Conservation (phyloP, 164 flowering plant genomes). For the Aristolochia californica region DNA sequence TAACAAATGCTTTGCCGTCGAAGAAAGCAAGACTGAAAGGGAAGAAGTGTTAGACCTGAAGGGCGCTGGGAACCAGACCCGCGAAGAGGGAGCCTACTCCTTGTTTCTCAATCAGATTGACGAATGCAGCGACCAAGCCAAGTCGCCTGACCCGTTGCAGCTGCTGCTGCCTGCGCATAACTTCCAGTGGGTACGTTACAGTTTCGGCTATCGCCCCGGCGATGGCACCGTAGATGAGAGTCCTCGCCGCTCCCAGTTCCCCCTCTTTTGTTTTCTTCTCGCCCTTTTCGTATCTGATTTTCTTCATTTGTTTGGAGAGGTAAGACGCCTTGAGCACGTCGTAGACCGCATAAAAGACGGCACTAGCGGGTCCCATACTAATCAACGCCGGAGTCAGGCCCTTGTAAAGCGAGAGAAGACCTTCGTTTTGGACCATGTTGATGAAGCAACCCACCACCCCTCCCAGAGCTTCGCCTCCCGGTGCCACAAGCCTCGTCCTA, state of each 20-base stretch:
- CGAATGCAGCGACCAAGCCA: conserved; percentile 7
- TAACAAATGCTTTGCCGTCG: too few species aligned
- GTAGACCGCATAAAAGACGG: conserved; percentile 10
- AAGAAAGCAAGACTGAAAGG: too few species aligned
- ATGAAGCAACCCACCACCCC: conserved; percentile 9
- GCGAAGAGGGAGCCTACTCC: conserved; percentile 10
- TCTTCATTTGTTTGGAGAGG: conserved; percentile 1
- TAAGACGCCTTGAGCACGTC: conserved; percentile 13
- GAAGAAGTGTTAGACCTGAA: too few species aligned
- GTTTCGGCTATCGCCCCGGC: conserved; percentile 12
- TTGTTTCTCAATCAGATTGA: conserved; percentile 6
- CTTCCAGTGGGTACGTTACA: conserved; percentile 14
- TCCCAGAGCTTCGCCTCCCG: conserved; percentile 13
- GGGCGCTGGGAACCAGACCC: too few species aligned
- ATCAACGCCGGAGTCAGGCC: conserved; percentile 15
- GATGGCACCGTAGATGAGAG: conserved; percentile 9
- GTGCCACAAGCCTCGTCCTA: conserved; percentile 12
- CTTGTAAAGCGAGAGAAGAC: conserved; percentile 12
- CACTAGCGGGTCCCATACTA: conserved; percentile 13
- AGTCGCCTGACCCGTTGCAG: not conserved
- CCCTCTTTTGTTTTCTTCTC: too few species aligned
- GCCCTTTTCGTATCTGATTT: not conserved
- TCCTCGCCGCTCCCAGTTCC: conserved; percentile 6
- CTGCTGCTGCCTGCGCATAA: too few species aligned
- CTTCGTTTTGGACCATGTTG: conserved; percentile 11